Base-by-base conservation (phyloP, 352 stramenopile genomes). In the Phytophthora foliorum region DNA sequence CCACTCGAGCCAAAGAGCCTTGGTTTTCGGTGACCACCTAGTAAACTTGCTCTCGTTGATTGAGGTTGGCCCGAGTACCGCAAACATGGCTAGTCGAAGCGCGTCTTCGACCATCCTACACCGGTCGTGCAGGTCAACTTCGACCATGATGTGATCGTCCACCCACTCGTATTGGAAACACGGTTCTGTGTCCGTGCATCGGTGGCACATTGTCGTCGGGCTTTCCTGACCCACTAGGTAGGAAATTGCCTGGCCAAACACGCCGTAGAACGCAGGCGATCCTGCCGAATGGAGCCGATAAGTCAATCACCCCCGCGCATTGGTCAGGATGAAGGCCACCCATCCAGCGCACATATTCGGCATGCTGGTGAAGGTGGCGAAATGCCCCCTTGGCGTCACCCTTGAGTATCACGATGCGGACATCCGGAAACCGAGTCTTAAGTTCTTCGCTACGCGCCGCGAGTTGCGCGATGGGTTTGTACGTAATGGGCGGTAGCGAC, bases 261-360 rank as follows among this genome's bases (percentile, higher is more conserved):
- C 32, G 4, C 6, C 32, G 38, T 57, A 58, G 3, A 55, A 53
- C 9, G 48, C 32, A 17, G 57, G 36, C 6, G 48, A 65, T n/a
- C 36, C 57, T 6, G 1, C 57, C 46, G 34, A 64, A 57, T 17
- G 54, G 54, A 13, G 52, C 52, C 2, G 52, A 6, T 4, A 59
- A 36, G 38, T 59, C 52, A 11, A 50, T 27, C 2, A 59, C 52
- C 9, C 34, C 21, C 5, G 16, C 27, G 4, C 4, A 19, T 39
- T 32, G 22, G 42, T 61, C 41, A 7, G 38, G 25, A 1, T 42
- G 7, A 3, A 19, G 6, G 22, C 16, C 54, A 17, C 25, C 41
- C 41, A 61, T 52, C 54, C 41, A 61, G 38, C 17, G 6, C 1
- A 61, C 24, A 19, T 61, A 17, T 2, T 9, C n/a, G 24, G 25